A percentile compares a stretch with the other conserved stretches of the same genome.
Evolutionary conservation across 352 stramenopile species (phyloP).

Genomic region (Phytophthora litchii): DNA sequence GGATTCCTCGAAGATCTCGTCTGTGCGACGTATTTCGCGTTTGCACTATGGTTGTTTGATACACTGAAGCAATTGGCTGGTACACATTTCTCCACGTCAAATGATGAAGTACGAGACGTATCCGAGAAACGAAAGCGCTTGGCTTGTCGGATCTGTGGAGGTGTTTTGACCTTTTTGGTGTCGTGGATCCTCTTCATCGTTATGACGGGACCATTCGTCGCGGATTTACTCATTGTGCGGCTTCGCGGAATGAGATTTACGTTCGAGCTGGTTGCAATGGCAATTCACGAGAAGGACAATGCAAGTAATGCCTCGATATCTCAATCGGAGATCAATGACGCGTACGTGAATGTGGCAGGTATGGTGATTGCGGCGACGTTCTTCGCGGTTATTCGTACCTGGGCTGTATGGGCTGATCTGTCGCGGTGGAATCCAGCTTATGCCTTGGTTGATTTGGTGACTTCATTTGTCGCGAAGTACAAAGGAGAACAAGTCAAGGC

Average conservation of each 20-base stretch:
- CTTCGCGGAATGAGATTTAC: constrained; percentile 49
- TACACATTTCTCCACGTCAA: not conserved
- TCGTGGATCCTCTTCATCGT: constrained; percentile 37
- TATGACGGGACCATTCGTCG: constrained; percentile 32
- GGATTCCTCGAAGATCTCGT: constrained; percentile 54
- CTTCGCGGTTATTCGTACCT: constrained; percentile 27
- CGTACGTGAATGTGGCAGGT: constrained; percentile 22
- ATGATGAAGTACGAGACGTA: not conserved
- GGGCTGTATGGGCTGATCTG: constrained; percentile 31
- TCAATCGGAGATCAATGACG: constrained; percentile 25
- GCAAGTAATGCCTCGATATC: constrained; percentile 38
- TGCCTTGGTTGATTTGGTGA: constrained; percentile 5
- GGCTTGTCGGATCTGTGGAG: constrained; percentile 3
- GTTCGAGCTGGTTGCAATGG: constrained; percentile 48
- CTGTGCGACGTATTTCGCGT: constrained; percentile 30
- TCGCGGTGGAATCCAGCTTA: constrained; percentile 35
- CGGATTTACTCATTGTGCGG: constrained; percentile 46
- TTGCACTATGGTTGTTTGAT: constrained; percentile 10
- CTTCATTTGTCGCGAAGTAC: not conserved
- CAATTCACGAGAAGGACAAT: constrained; percentile 42
- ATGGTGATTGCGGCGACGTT: constrained; percentile 18
- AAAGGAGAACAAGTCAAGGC: not conserved
- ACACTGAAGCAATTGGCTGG: constrained; percentile 5
- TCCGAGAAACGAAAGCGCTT: not conserved
- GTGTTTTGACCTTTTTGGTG: constrained; percentile 37